Evolutionary conservation across 768 basidiomycete species (phyloP).

Genomic region (Gyrodon lividus): DNA sequence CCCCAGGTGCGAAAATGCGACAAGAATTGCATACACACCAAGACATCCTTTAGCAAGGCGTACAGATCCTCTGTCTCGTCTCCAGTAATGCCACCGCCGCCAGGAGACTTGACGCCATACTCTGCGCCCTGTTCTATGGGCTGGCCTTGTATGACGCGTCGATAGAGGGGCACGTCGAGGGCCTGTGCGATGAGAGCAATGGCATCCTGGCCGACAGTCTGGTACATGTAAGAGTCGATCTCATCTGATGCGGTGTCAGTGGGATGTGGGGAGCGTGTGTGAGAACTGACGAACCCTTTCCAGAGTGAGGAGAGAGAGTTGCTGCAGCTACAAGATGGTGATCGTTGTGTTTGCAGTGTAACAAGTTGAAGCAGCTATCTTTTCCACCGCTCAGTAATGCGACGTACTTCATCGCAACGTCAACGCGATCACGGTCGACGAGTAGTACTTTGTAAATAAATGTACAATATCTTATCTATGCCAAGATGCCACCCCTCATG

Average conservation of each 20-base stretch:
- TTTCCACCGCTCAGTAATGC: slow-evolving; percentile 96
- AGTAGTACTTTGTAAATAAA: too few relatives aligned
- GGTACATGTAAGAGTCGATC: slow-evolving; percentile 97
- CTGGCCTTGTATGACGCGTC: slow-evolving; percentile 74
- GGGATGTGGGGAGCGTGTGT: slow-evolving; percentile 7
- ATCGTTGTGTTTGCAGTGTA: slow-evolving; percentile 83
- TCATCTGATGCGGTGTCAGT: slow-evolving; percentile 65
- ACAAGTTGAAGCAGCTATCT: slow-evolving; percentile 93
- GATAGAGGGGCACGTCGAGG: slow-evolving; percentile 82
- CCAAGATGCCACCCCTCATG: slow-evolving; percentile 18
- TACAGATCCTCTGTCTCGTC: slow-evolving; percentile 98
- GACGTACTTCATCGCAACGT: slow-evolving; percentile 76
- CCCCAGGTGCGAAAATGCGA: slow-evolving; percentile 1
- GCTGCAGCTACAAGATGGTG: slow-evolving; percentile 89
- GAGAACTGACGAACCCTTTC: slow-evolving; percentile 61
- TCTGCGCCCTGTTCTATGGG: slow-evolving; percentile 81
- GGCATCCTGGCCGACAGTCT: slow-evolving; percentile 97
- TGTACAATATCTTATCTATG: slow-evolving; percentile 17
- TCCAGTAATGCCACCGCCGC: slow-evolving; percentile 55
- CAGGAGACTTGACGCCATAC: slow-evolving; percentile 71
- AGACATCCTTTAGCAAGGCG: slow-evolving; percentile 66
- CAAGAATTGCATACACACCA: slow-evolving; percentile 49
- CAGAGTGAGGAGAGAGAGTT: slow-evolving; percentile 77
- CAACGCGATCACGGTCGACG: neutral
- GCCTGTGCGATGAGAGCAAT: slow-evolving; percentile 84